phyloP scores from a whole-genome alignment of 768 basidiomycete genomes.

The Hebeloma cylindrosporum region DNA sequence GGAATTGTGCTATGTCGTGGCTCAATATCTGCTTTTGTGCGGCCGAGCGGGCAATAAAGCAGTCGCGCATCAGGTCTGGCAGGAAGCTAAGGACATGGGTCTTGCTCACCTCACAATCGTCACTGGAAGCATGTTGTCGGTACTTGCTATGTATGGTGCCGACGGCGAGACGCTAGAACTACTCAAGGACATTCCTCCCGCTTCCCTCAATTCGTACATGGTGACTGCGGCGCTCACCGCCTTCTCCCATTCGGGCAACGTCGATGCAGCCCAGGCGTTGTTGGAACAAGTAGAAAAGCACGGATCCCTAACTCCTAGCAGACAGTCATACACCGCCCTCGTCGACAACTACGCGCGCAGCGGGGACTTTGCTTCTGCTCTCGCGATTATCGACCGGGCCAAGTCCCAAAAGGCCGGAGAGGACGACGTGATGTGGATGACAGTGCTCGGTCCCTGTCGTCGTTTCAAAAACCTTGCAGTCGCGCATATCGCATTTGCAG shows the following conservation, averaged over 20 bases:
- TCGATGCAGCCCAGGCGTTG: constrained; percentile 24
- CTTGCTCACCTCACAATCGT: constrained; percentile 22
- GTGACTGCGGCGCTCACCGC: constrained; percentile 25
- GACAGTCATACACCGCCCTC: constrained; percentile 25
- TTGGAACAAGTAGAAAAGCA: constrained; percentile 26
- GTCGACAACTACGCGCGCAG: constrained; percentile 22
- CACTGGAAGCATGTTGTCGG: constrained; percentile 24
- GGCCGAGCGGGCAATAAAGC: constrained; percentile 21
- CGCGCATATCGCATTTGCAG: constrained; percentile 23
- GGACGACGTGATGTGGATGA: constrained; percentile 27
- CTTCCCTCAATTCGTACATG: constrained; percentile 27
- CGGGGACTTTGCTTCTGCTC: constrained; percentile 25
- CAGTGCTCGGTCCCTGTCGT: constrained; percentile 25
- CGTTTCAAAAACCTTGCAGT: constrained; percentile 25
- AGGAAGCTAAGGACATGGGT: constrained; percentile 23
- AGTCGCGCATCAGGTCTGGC: constrained; percentile 23
- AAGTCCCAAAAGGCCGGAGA: constrained; percentile 23
- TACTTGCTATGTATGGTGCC: constrained; percentile 22
- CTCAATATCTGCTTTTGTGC: constrained; percentile 24
- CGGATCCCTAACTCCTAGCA: too few species aligned
- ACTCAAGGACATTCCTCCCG: constrained; percentile 23
- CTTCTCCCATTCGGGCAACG: constrained; percentile 25
- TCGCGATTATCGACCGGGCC: constrained; percentile 24
- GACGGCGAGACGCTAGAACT: constrained; percentile 21
- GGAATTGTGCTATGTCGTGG: constrained; percentile 21